Conservation (phyloP, 2,329 filamentous ascomycete genomes). For the Aspergillus texensis region DNA sequence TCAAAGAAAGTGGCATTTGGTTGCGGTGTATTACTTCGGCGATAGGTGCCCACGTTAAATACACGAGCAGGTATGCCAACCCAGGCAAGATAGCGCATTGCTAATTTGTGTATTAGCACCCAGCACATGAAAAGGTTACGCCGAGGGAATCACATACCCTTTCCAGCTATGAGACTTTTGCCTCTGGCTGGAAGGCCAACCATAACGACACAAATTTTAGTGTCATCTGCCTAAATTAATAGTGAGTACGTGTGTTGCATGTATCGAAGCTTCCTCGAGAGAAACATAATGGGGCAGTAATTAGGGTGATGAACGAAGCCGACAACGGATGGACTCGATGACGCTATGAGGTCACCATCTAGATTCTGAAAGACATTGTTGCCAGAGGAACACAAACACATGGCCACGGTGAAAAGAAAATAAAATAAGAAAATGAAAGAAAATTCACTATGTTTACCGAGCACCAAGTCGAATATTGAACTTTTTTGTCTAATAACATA, state of each 20-base stretch:
- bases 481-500: not conserved
- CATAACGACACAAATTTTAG: slow-evolving; percentile 98
- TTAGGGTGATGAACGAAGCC: not conserved
- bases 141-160: slow-evolving; percentile 64
- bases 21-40: slow-evolving; percentile 84
- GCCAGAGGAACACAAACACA: not conserved
- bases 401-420: not conserved
- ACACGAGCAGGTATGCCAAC: slow-evolving; percentile 90
- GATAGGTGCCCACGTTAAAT: slow-evolving; percentile 97
- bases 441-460: not conserved
- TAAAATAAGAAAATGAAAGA: not conserved
- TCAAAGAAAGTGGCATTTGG: slow-evolving; percentile 96
- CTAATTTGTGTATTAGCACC: slow-evolving; percentile 48
- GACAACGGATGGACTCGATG: not conserved
- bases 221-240: slow-evolving; percentile 86
- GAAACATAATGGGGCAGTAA: slow-evolving; percentile 3
- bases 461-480: not conserved
- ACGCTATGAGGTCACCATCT: slow-evolving; percentile 1
- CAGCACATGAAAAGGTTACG: not conserved
- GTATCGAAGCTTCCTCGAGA: not conserved
- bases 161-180: slow-evolving; percentile 97
- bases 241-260: slow-evolving; percentile 13
- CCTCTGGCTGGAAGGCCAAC: slow-evolving; percentile 92
- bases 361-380: not conserved
- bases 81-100: slow-evolving; percentile 94